These are phyloP conservation scores for Raddia guianensis DNA, from an alignment of 176 grass and related monocot species.

Conservation along the genomic window DNA sequence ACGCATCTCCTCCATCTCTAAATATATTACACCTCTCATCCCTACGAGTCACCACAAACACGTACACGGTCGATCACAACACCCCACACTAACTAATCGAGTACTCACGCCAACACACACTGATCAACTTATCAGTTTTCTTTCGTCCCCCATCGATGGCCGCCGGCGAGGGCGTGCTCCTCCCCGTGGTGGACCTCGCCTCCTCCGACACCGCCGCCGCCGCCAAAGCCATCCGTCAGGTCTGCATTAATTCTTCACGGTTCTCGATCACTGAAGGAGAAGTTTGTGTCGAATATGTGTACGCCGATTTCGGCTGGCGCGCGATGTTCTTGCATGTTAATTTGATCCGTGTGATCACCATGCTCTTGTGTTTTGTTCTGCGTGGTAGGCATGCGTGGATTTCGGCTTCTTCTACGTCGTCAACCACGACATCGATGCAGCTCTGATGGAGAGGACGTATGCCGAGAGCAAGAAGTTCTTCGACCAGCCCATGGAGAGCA, in stretches of 20 bases:
- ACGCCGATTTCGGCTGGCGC: no score
- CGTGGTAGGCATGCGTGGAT: slow-evolving; percentile 50
- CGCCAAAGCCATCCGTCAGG: slow-evolving; percentile 49
- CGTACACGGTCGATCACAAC: no score
- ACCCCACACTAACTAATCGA: no score
- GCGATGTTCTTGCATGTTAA: no score
- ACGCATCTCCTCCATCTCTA: no score
- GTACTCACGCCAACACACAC: no score
- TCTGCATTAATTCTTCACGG: not conserved
- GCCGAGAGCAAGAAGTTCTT: slow-evolving; percentile 62
- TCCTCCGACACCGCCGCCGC: slow-evolving; percentile 36
- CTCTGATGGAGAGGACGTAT: slow-evolving; percentile 30
- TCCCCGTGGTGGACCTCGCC: slow-evolving; percentile 53
- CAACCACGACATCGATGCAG: slow-evolving; percentile 51
- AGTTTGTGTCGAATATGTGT: no score
- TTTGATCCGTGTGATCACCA: not conserved
- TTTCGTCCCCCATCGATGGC: not conserved
- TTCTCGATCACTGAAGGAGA: no score
- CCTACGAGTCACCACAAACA: no score
- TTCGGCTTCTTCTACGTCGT: slow-evolving; percentile 64
- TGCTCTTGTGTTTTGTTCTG: not conserved
- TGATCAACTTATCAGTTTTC: no score
- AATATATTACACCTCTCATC: no score
- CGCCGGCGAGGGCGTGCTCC: not conserved
- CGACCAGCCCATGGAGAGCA: slow-evolving; percentile 41